Percentiles rank a stretch among this genome's conserved stretches.
Conservation (phyloP, 2,329 filamentous ascomycete genomes). For the Endoconidiophora polonica region DNA sequence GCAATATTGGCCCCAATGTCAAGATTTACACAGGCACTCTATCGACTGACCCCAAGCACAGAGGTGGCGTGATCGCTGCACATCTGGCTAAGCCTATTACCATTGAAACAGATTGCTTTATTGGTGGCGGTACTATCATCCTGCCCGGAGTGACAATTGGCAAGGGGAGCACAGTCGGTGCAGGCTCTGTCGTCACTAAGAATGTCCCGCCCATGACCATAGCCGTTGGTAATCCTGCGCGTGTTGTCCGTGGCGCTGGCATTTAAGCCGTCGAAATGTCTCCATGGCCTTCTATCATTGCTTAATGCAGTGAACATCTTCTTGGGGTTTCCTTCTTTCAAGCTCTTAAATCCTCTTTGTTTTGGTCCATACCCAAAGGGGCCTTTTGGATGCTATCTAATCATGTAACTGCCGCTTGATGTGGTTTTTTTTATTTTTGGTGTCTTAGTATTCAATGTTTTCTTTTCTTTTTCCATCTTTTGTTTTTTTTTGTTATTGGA, state of each 20-base stretch:
- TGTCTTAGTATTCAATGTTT: neutral
- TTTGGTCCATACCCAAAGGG: neutral
- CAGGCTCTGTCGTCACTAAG: slow-evolving; percentile 73
- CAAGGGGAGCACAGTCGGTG: slow-evolving; percentile 61
- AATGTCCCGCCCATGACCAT: slow-evolving; percentile 53
- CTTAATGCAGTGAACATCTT: neutral
- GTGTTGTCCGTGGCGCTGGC: slow-evolving; percentile 28
- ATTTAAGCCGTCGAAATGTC: neutral
- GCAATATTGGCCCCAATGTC: slow-evolving; percentile 67
- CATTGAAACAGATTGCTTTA: slow-evolving; percentile 76
- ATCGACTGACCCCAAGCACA: slow-evolving; percentile 53
- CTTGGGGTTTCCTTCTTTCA: neutral
- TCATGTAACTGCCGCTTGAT: neutral
- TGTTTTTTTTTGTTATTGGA: neutral
- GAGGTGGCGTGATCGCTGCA: slow-evolving; percentile 56
- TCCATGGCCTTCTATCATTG: too few relatives aligned
- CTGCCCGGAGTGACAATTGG: slow-evolving; percentile 68
- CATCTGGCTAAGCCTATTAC: slow-evolving; percentile 54
- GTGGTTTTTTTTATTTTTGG: neutral
- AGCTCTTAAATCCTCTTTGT: neutral
- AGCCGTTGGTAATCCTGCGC: slow-evolving; percentile 53
- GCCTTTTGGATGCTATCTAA: too few relatives aligned
- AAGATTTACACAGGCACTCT: slow-evolving; percentile 65
- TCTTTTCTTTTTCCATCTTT: neutral
- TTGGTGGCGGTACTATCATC: slow-evolving; percentile 62